Conservation (phyloP, 495 filamentous ascomycete genomes). For the Tuber indicum region DNA sequence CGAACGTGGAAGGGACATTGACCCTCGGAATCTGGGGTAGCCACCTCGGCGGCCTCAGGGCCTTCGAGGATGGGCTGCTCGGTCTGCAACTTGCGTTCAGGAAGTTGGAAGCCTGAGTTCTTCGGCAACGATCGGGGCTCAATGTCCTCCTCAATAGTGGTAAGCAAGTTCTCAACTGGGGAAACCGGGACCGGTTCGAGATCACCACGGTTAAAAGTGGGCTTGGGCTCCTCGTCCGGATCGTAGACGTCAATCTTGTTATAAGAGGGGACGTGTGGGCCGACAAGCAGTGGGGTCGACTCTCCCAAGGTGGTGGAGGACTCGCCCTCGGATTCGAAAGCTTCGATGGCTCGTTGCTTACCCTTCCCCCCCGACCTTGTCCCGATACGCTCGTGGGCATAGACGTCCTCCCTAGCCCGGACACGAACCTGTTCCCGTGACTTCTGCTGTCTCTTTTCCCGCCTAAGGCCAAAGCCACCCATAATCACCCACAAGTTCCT, state of each 20-base stretch:
- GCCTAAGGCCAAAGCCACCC: conserved; percentile 31
- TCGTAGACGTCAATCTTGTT: neutral
- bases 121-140: conserved; percentile 3
- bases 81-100: conserved; percentile 3
- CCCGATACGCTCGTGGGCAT: conserved; percentile 19
- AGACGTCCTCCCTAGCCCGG: conserved; percentile 14
- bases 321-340: conserved; percentile 21
- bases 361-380: conserved; percentile 25
- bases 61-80: conserved; percentile 5
- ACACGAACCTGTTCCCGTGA: conserved; percentile 15
- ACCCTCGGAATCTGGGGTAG: conserved; percentile 2
- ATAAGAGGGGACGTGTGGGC: conserved; percentile 9
- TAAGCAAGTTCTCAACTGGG: neutral
- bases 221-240: neutral
- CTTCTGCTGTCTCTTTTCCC: conserved; percentile 26
- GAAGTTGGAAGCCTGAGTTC: neutral
- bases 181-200: neutral
- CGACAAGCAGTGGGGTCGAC: conserved; percentile 25
- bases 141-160: neutral
- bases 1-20: conserved; percentile 17
- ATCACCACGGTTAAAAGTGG: neutral
- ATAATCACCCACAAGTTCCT: conserved; percentile 34
- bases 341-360: conserved; percentile 26
- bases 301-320: conserved; percentile 20
- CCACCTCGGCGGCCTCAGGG: conserved; percentile 4